phyloP scores from a whole-genome alignment of 1,284 basidiomycete species.

The Fomitiporia mediterranea region DNA sequence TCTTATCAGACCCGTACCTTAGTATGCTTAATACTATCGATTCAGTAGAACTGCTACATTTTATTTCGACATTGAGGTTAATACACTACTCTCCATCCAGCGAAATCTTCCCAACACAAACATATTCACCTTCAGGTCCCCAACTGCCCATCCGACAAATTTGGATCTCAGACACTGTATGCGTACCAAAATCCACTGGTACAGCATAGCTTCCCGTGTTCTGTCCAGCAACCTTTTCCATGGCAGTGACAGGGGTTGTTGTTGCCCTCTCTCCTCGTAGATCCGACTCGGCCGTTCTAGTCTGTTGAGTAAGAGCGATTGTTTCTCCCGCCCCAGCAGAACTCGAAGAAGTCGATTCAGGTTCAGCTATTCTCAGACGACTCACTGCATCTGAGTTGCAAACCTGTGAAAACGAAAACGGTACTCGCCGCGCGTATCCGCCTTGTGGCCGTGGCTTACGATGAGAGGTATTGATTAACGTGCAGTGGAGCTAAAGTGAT shows the following conservation, averaged over 20 bases:
- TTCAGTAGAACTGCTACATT: too few species aligned
- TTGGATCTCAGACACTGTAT: slow-evolving; percentile 46
- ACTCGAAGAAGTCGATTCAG: too few species aligned
- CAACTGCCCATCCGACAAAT: slow-evolving; percentile 60
- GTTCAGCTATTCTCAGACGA: too few species aligned
- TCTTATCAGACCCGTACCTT: too few species aligned
- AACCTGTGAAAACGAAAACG: slow-evolving; percentile 48
- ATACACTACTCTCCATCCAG: too few species aligned
- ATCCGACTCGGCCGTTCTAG: background rate
- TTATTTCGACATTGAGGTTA: too few species aligned
- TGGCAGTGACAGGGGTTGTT: too few species aligned
- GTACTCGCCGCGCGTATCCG: slow-evolving; percentile 28
- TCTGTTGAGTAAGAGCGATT: background rate
- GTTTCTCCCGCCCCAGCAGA: too few species aligned
- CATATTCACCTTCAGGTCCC: slow-evolving; percentile 50
- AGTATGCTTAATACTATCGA: too few species aligned
- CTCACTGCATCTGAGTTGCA: slow-evolving; percentile 31
- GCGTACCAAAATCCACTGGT: slow-evolving; percentile 41
- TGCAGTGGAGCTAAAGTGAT: slow-evolving; percentile 56
- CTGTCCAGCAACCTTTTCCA: too few species aligned
- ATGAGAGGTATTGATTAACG: slow-evolving; percentile 57
- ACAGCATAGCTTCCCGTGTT: slow-evolving; percentile 21
- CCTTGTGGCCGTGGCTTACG: slow-evolving; percentile 38
- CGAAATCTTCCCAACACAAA: slow-evolving; percentile 38
- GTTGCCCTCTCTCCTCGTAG: background rate